Base-by-base conservation (phyloP, 495 filamentous ascomycete species). In the Platismatia glauca region DNA sequence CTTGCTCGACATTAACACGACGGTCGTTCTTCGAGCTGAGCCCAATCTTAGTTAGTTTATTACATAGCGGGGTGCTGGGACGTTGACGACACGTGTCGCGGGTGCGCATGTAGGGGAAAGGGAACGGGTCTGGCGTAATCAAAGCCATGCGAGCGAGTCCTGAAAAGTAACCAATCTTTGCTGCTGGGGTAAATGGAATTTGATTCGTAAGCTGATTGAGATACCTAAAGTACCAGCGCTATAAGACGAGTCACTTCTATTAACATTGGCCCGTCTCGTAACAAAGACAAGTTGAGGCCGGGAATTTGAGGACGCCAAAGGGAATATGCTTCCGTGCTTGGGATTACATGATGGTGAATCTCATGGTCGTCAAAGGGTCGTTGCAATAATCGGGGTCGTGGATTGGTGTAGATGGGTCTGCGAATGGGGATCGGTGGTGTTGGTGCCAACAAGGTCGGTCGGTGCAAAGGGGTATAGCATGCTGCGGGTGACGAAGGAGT, bases 261-360 rank as follows among this genome's bases (percentile, higher is more conserved):
- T 56, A 62, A 62, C 60, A 62, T 55, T 56, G 52, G 50, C 52
- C 50, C 38, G 11, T 43, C 52, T 56, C 52, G 52, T 56, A 16
- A 24, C 34, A n/a, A 22, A 33, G 59, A 61, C 33, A 29, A 37
- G 38, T 39, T 34, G 37, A 62, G 20, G 52, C 31, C n/a, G 60
- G 39, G 39, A 43, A 58, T 33, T 33, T 43, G 55, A 55, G 46
- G 53, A 58, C 35, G 61, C 55, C 55, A 37, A 56, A 35, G 61
- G 44, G 35, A 57, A 58, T 58, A 52, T 60, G 65, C 59, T 64
- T 61, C 58, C 57, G 50, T 59, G 41, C 41, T 58, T 57, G 60
- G 66, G 66, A 60, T 59, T 68, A 70, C 68, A 70, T 70, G 68
- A 70, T 64, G 63, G 68, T 68, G 68, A 61, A 68, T 70, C 68